These are phyloP conservation scores for Aspergillus campestris DNA, from an alignment of 495 filamentous ascomycete genomes.

Conservation along the genomic window DNA sequence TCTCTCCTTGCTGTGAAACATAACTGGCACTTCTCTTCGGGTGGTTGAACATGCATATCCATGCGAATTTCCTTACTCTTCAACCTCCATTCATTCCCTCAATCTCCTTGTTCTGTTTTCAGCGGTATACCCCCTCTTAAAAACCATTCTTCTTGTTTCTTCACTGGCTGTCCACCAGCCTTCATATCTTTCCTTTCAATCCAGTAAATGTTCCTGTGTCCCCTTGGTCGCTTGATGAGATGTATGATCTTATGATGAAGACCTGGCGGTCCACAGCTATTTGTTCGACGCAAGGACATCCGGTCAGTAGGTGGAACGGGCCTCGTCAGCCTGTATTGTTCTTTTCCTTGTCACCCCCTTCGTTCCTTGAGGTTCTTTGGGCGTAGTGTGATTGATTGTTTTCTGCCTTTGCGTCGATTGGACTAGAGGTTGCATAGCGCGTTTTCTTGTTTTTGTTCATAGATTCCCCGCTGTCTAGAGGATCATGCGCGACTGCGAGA, in stretches of 20 bases:
- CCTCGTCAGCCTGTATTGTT: not conserved
- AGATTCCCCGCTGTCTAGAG: not conserved
- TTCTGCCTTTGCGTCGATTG: not conserved
- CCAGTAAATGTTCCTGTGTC: not conserved
- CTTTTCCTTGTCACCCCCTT: not conserved
- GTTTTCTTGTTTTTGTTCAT: not conserved
- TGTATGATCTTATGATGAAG: conserved; percentile 10
- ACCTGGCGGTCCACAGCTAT: not conserved
- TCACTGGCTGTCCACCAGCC: no score
- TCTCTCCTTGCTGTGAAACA: not conserved
- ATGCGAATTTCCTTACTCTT: not conserved
- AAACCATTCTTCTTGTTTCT: conserved; percentile 12
- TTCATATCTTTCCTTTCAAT: not conserved
- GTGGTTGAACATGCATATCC: not conserved
- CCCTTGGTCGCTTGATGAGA: conserved; percentile 1
- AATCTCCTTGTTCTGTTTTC: conserved; percentile 10
- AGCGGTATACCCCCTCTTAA: conserved; percentile 25
- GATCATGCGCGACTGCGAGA: no score
- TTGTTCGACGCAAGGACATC: not conserved
- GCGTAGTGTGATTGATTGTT: not conserved
- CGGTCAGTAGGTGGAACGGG: not conserved
- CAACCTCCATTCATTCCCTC: not conserved
- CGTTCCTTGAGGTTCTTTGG: not conserved
- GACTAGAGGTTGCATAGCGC: not conserved
- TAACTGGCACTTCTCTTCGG: no score